Base-by-base conservation (phyloP, 2,329 filamentous ascomycete genomes). In the Fusarium sp. region DNA sequence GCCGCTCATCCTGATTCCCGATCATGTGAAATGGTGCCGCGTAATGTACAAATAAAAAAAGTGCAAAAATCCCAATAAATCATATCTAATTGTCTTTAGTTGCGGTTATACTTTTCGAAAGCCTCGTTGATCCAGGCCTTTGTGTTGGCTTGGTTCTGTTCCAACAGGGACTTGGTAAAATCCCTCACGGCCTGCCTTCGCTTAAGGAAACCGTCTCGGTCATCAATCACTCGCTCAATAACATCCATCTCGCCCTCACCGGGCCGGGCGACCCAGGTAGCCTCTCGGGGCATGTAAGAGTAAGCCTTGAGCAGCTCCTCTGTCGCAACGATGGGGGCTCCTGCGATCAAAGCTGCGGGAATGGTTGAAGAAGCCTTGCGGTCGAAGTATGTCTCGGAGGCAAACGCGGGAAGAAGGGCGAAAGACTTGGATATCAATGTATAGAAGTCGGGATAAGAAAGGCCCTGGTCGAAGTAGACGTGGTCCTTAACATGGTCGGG, bases 311-410 rank as follows among this genome's bases (percentile, higher is more conserved):
- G 76, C 9, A 78, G 68, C 49, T 73, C 59, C 35, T 78, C 73
- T 49, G 47, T 71, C 7, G 75, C 76, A 12, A 78, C 75, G 13
- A 78, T 53, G 14, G 76, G 76, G 13, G 72, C 75, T 27, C 76
- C 76, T 18, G 76, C 76, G 38, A 78, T 78, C 39, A 78, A 35
- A 5, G 76, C 67, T 15, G 76, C 76, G 36, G 76, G 76, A 17
- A 78, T 71, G 11, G 75, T 76, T 15, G 76, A 78, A 14, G 76
- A 78, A 14, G 76, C 76, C 67, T 78, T 78, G 55, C 76, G 76
- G 53, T 78, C 76, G 35, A 69, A 71, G 63, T 78, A 78, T 31
- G 68, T 63, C 4, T 77, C 70, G 9, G 73, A 71, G n/a, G 76
- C 76, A 57, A 78, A 78, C 13, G 68, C 75, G 12, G 76, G 76